A percentile compares a stretch with the other conserved stretches of the same genome.
These are phyloP conservation scores for Ophiostoma australiae DNA, from an alignment of 2,329 filamentous ascomycete species.

Conservation along the genomic window DNA sequence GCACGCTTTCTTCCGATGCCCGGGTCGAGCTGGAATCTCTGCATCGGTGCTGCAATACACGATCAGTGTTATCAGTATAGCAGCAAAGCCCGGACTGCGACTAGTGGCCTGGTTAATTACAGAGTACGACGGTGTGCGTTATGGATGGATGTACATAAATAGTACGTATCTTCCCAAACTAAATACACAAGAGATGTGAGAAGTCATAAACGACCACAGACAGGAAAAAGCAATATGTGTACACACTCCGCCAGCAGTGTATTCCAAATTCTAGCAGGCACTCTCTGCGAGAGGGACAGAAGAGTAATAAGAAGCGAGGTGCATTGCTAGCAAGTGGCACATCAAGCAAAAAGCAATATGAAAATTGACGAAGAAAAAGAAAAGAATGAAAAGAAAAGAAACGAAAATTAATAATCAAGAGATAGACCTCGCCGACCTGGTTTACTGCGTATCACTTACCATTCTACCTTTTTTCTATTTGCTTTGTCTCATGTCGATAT, in stretches of 20 bases:
- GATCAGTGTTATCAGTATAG: background rate
- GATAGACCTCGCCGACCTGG: constrained; percentile 5
- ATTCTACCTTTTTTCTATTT: background rate
- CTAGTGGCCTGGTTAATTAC: too few relatives aligned
- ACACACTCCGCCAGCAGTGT: background rate
- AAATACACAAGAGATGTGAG: constrained; percentile 5
- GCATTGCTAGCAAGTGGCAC: background rate
- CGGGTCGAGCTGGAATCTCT: background rate
- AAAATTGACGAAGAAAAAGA: background rate
- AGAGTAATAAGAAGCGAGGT: constrained; percentile 7
- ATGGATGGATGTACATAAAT: too few relatives aligned
- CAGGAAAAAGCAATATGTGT: background rate
- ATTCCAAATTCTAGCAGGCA: background rate
- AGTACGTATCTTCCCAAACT: background rate
- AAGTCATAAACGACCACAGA: background rate
- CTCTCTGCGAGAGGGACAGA: background rate
- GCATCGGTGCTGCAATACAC: background rate
- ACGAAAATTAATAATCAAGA: constrained; percentile 12
- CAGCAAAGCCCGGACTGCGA: background rate
- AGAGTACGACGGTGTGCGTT: too few relatives aligned
- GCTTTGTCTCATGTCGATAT: background rate
- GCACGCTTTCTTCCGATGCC: background rate
- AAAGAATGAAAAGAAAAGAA: constrained; percentile 9
- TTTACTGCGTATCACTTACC: background rate
- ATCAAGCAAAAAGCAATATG: background rate